Evolutionary conservation across 2,329 filamentous ascomycete species (phyloP), one percentile per base, ranked within the genome.

Genomic region (Stachybotrys chartarum): DNA sequence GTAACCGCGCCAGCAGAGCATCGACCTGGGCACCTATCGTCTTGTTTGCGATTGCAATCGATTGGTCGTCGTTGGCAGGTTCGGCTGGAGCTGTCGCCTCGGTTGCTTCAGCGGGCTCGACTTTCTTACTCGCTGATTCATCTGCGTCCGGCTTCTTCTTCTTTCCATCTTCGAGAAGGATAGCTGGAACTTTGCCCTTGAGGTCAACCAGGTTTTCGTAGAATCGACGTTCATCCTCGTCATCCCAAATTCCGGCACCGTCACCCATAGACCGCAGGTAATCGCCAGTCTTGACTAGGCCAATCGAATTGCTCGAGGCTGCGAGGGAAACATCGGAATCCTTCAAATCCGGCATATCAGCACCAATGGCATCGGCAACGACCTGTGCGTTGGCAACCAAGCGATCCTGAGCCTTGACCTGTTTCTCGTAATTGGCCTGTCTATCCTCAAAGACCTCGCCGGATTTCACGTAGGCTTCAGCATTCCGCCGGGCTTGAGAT

Each of bases 361-460:
- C 85, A 7, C 90, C 90, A 58, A 99, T 81, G 10, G 86, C 86
- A 70, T 97, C 94, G 45, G 93, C 92, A 57, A 99, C 79, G 17
- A 92, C 83, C 68, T 99, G 95, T 0, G 93, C 91, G 70, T 96
- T 97, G 24, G 90, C 78, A 30, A 96, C 80, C 3, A 99, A 80
- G 61, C 92, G 91, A 68, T 99, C 94, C 67, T 97, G 91, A 1
- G 88, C 81, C 71, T 97, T 99, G 55, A 92, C 79, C 63, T 94
- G 88, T 70, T 92, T 97, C 69, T 99, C 95, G 62, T 95, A 96
- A 67, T 92, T 97, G 54, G 91, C 84, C 69, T 99, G 94, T 52
- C 94, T 88, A 66, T 99, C 94, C 69, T 99, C 94, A 60, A 99
- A 97, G 6, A 99, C 93, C 68, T 99, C 94, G 2, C 94, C 94